Evolutionary conservation across 2,329 filamentous ascomycete genomes (phyloP), one percentile per base, ranked within the genome.

Genomic region (Penicillium digitatum): DNA sequence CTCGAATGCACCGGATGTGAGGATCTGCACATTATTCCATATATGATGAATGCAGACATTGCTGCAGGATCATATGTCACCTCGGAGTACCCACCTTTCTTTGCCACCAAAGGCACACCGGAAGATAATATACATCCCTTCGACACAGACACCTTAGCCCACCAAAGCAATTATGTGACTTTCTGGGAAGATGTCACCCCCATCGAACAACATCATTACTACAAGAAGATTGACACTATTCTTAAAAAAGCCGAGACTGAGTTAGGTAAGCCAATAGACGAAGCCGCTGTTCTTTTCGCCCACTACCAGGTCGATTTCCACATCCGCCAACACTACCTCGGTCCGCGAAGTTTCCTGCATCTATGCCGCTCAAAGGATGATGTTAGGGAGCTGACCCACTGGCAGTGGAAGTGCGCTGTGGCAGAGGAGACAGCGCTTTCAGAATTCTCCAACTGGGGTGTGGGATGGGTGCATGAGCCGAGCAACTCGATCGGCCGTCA

Each of bases 261-360:
- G 9, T 42, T 11, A 14, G 29, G 44, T 18, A 26, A 45, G 20
- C 24, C 49, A 20, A 46, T 61, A 1, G 53, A 63, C 27, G 51
- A 63, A 34, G 26, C 52, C 6, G 50, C 62, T 22, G 49, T 62
- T 3, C 47, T 61, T 1, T 66, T 67, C 32, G 69, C 69, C 3
- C 64, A 64, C 32, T 72, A 71, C 39, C 59, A 60, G 16, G 59
- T 70, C 4, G 69, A 72, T 39, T 68, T 61, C n/a, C 71, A 73
- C 45, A 65, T 73, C 20, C 66, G 67, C 14, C 62, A 70, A 20
- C 71, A 72, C 39, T 65, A 66, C 29, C 57, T 68, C 22, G 29
- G 54, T 2, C 56, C 59, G 2, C 58, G 65, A 3, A 64, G 66
- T 1, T 35, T 64, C 10, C 32, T 72, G 8, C 60, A 58, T 1